Evolutionary conservation across 2,329 filamentous ascomycete species (phyloP).

Genomic region (Pseudogymnoascus sp.): DNA sequence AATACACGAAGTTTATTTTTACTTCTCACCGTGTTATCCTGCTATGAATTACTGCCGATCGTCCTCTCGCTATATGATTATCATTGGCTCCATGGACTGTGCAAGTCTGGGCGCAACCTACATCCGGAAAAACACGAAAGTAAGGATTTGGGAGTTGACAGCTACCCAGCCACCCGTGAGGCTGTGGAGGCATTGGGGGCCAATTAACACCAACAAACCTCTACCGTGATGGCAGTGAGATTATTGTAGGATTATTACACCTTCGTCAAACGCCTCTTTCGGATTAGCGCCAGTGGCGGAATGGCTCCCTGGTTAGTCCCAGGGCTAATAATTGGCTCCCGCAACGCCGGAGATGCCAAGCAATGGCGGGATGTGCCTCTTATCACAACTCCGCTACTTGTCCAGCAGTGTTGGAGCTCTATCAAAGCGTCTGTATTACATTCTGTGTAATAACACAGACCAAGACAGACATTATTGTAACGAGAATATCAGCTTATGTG

Average conservation of each 20-base stretch:
- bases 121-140: neutral
- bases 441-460: neutral
- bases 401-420: neutral
- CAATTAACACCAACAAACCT: neutral
- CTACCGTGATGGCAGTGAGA: neutral
- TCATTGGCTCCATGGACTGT: neutral
- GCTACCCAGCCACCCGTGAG: neutral
- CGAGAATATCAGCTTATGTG: neutral
- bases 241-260: neutral
- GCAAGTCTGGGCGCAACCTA: neutral
- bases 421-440: neutral
- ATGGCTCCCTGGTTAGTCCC: neutral
- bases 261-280: conserved; percentile 3
- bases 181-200: neutral
- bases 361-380: neutral
- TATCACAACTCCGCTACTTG: neutral
- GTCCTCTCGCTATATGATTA: no score
- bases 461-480: neutral
- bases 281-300: neutral
- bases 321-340: neutral
- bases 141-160: neutral
- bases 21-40: neutral
- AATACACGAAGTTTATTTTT: neutral
- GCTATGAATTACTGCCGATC: neutral
- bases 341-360: neutral